Evolutionary conservation across 345 rosid species (phyloP), one percentile per base, ranked within the genome.

Genomic region (Reutealis trisperma): DNA sequence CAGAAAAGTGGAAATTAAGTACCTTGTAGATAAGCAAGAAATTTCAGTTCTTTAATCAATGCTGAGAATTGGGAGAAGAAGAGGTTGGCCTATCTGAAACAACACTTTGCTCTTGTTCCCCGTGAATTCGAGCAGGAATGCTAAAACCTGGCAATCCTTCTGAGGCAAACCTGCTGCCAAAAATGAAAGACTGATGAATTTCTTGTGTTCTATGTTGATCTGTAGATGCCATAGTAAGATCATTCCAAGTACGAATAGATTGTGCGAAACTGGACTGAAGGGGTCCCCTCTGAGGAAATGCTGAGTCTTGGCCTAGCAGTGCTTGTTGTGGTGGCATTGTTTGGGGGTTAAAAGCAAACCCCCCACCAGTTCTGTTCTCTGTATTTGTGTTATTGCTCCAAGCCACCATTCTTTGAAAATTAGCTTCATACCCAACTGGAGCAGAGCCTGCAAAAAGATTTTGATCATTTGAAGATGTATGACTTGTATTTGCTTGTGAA

Each of bases 211-310:
- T 86, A 60, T 83, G 85, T 58, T 89, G 87, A 69, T 88, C 79
- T 24, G 76, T 25, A 30, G 87, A 72, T 42, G 75, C 80, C 75
- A 85, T 66, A 8, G 83, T 72, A 61, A 86, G 72, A 75, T 88
- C 91, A 73, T 87, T 84, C 85, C 91, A 88, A 78, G 90, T 80
- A 49, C 90, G 92, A 82, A 89, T 61, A 22, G 92, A 79, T 18
- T 84, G 88, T 19, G 85, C 63, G 51, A 88, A 87, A 84, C 87
- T 90, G 96, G 98, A 88, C 93, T 91, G 96, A 90, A 91, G 92
- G 90, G 94, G 82, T 71, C 93, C 96, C 92, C 96, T 82, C 79
- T 83, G 91, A 71, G 85, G 76, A 57, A 79, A 83, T 51, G 80
- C 77, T 42, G 79, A 76, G 75, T 81, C 87, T 78, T 89, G 91